Evolutionary conservation across 495 filamentous ascomycete genomes (phyloP), one percentile per base, ranked within the genome.

Genomic region (Cryomyces minteri): DNA sequence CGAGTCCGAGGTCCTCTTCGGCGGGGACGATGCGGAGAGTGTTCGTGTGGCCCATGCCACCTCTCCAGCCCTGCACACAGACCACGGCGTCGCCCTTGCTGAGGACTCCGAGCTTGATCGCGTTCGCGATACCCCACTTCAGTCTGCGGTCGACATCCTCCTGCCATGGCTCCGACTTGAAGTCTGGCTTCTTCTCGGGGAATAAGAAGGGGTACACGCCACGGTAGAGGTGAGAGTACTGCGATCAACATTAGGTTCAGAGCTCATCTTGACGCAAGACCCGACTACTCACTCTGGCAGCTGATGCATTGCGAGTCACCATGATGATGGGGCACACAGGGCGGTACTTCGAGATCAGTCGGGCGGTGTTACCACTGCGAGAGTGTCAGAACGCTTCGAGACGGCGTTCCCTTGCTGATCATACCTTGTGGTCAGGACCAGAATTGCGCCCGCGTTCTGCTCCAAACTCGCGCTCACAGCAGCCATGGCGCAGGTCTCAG

Each of bases 241-340:
- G 52, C 29, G 40, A 44, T 31, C n/a, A 28, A 45, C 7, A 39
- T 10, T 12, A 39, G 43, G 18, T 1, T 25, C 18, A 33, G 49
- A 45, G 33, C 32, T 6, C 14, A 12, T 43, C 32, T 55, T 59
- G 40, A 54, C 50, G 40, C 48, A 41, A n/a, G 36, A 41, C 42
- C 34, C 14, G 38, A 31, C 11, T 6, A 41, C 6, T 4, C 66
- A 77, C 73, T 43, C 90, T 70, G 32, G 85, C 79, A 39, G 92
- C 86, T 41, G 71, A 74, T 25, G 77, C 60, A 62, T 82, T 94
- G 48, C 92, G 78, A 47, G 87, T 92, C 53, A 98, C 80, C 90
- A 95, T 98, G 68, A 98, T 80, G 62, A 98, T 94, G 43, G 90
- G 90, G 77, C 90, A 95, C 43, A 94, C 86, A 30, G 90, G 90